Base-by-base conservation (phyloP, 2,329 filamentous ascomycete genomes). In the Ophiocordyceps camponoti-rufipedis region DNA sequence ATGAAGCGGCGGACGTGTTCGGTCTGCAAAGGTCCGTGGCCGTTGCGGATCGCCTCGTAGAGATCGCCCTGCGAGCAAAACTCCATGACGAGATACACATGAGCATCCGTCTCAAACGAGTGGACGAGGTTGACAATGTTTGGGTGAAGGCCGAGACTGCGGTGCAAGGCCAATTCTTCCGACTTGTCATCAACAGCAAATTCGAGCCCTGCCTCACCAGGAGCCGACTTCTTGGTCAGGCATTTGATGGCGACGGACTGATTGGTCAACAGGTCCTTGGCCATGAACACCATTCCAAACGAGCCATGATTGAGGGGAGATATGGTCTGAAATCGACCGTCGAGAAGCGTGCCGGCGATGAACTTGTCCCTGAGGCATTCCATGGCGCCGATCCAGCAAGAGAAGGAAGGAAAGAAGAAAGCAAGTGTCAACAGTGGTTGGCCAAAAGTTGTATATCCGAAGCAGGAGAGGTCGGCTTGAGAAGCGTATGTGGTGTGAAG, bases 1-100 rank as follows among this genome's bases (percentile, higher is more conserved):
- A 98, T 96, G 69, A 96, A 95, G 52, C 85, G 84, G 52, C 91
- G 85, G 49, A 98, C 91, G 62, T 98, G 88, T 60, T 95, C 87
- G 2, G 91, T 96, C 69, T 95, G 85, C 44, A 94, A 65, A 3
- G 91, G 91, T 19, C 91, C 91, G 53, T 82, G 83, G 51, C 82
- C 85, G 49, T 81, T 77, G 56, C 89, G 85, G 56, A 98, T 98
- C 46, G 91, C 89, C 69, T 98, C 91, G 63, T 98, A 98, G 14
- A 98, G 72, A 63, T 98, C 91, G 52, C 91, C 91, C 62, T 89
- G 89, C 48, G 83, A 78, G 65, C 91, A 98, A 62, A 87, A 95
- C 67, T 98, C 91, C 54, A 98, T 72, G 44, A 96, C 89, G 47
- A 98, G 72, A 64, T 93, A 98, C 53, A 84, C 67, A 62, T 98